Conservation (phyloP, 345 rosid genomes). For the Triadica sebifera region DNA sequence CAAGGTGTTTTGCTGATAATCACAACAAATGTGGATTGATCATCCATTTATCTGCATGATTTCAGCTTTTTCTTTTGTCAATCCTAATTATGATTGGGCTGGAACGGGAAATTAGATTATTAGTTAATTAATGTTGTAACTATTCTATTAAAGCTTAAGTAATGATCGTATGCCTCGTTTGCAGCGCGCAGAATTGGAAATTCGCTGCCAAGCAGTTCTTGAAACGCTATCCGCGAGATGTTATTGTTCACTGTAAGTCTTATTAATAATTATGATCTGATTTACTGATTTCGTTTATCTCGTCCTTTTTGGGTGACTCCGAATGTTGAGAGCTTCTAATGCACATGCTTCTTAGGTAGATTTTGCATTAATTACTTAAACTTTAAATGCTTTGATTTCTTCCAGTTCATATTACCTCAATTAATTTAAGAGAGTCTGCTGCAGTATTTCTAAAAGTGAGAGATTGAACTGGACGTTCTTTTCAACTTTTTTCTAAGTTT, state of each 20-base stretch:
- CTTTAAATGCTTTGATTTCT: background rate
- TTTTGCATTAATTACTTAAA: background rate
- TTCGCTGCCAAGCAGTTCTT: slow-evolving; percentile 72
- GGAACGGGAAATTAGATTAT: too few species aligned
- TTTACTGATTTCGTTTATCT: background rate
- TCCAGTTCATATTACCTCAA: background rate
- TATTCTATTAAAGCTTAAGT: too few species aligned
- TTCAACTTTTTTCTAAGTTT: too few species aligned
- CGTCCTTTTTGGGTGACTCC: background rate
- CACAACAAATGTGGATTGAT: background rate
- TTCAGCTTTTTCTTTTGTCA: background rate
- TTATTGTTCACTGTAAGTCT: slow-evolving; percentile 69
- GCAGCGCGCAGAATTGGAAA: slow-evolving; percentile 72
- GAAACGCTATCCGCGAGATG: slow-evolving; percentile 54
- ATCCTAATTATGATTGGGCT: too few species aligned
- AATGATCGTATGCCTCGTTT: background rate
- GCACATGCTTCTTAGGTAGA: background rate
- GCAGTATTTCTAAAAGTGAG: background rate
- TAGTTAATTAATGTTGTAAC: too few species aligned
- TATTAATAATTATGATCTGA: background rate
- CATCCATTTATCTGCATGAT: background rate
- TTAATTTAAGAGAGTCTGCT: background rate
- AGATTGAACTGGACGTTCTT: background rate
- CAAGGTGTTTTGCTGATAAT: background rate
- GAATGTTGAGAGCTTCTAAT: background rate